Evolutionary conservation across 257 asterid genomes (phyloP).

Genomic region (Nicotiana sylvestris): DNA sequence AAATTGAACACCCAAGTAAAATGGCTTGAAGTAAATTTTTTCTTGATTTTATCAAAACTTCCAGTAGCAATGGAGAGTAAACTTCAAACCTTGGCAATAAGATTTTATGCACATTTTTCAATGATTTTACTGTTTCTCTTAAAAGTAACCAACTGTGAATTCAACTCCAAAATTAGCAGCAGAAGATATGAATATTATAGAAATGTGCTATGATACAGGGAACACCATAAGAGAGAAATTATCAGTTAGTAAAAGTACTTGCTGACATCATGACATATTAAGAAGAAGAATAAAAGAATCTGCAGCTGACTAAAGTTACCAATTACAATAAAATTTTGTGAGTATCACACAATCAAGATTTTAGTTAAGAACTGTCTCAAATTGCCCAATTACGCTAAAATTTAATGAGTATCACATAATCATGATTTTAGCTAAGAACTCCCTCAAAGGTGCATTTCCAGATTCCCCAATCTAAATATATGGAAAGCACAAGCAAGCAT

Average conservation of each 20-base stretch:
- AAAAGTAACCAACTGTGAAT: background rate
- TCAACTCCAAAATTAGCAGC: background rate
- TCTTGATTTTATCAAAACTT: background rate
- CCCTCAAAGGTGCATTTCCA: background rate
- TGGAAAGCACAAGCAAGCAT: background rate
- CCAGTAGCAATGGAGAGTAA: background rate
- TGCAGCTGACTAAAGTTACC: background rate
- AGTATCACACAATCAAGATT: too few relatives aligned
- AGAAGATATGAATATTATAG: background rate
- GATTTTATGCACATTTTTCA: background rate
- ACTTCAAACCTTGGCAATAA: background rate
- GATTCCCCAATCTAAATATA: background rate
- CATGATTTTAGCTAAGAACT: background rate
- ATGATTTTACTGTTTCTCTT: background rate
- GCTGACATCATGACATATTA: background rate
- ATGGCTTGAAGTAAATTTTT: background rate
- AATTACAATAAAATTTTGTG: too few relatives aligned
- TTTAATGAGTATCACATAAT: background rate
- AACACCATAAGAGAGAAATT: background rate
- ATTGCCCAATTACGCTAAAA: background rate
- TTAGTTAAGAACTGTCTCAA: too few relatives aligned
- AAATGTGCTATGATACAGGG: background rate
- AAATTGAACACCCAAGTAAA: conserved; percentile 8
- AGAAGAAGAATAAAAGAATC: background rate
- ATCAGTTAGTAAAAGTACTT: background rate